These are phyloP conservation scores for Syzygium jambos DNA, from an alignment of 345 rosid species.

Conservation along the genomic window DNA sequence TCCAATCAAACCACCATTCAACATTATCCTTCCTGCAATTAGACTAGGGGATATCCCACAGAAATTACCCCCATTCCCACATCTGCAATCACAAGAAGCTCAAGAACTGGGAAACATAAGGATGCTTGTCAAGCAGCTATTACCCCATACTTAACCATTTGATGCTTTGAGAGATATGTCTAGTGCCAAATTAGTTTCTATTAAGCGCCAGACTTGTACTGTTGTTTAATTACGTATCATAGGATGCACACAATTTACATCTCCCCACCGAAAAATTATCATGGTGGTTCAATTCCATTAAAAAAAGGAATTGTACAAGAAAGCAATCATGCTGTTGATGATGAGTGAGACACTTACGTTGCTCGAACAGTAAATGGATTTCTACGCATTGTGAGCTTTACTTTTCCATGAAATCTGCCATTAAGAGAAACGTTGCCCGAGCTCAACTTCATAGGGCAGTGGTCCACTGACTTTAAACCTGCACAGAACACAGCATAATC, in stretches of 20 bases:
- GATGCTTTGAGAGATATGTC: background rate
- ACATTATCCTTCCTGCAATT: background rate
- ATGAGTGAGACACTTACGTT: conserved; percentile 3
- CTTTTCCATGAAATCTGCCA: background rate
- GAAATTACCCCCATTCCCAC: background rate
- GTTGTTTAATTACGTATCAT: background rate
- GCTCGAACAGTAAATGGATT: conserved; percentile 12
- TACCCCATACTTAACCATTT: background rate
- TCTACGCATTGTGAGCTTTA: background rate
- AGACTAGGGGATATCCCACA: background rate
- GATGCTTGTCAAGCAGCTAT: background rate
- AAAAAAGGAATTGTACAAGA: background rate
- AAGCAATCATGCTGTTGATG: background rate
- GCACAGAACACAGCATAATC: background rate
- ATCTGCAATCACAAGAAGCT: background rate
- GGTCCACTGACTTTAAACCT: conserved; percentile 3
- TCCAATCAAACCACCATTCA: background rate
- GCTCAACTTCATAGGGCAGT: background rate
- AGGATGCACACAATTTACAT: background rate
- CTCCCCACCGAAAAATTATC: background rate
- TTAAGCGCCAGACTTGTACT: background rate
- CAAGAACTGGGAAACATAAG: background rate
- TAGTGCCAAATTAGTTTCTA: background rate
- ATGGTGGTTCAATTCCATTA: background rate
- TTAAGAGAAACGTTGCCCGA: background rate